These are phyloP conservation scores for Lodderomyces metapsilosis DNA, from an alignment of 1,139 yeast genomes.

Conservation along the genomic window DNA sequence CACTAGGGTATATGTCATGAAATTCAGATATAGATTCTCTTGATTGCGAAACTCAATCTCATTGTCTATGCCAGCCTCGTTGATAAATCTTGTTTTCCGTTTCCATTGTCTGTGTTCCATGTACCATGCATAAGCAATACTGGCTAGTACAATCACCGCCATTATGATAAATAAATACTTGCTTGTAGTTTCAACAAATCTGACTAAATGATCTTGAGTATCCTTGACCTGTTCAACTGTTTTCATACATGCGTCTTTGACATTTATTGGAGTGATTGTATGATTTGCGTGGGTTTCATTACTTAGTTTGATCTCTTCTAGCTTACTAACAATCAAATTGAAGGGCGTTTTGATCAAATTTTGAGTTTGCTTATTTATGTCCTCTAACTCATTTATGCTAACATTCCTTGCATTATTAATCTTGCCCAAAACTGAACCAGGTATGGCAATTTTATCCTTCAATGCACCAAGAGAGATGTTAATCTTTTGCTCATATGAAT, in stretches of 20 bases:
- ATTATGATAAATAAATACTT: slow-evolving; percentile 12
- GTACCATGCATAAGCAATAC: slow-evolving; percentile 10
- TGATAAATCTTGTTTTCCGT: slow-evolving; percentile 10
- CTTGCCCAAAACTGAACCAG: slow-evolving; percentile 54
- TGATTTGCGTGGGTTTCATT: slow-evolving; percentile 2
- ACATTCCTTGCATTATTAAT: slow-evolving; percentile 42
- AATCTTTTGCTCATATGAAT: slow-evolving; percentile 40
- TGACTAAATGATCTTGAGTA: slow-evolving; percentile 10
- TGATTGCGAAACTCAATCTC: slow-evolving; percentile 12
- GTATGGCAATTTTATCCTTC: slow-evolving; percentile 54
- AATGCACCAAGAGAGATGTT: slow-evolving; percentile 59
- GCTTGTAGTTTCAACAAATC: slow-evolving; percentile 10
- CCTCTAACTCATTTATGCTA: slow-evolving; percentile 57
- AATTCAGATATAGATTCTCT: slow-evolving; percentile 12
- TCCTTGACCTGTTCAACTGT: slow-evolving; percentile 10
- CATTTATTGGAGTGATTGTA: slow-evolving; percentile 11
- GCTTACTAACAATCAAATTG: slow-evolving; percentile 14
- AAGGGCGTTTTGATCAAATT: slow-evolving; percentile 21
- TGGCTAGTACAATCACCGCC: slow-evolving; percentile 8
- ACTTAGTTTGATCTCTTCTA: slow-evolving; percentile 14
- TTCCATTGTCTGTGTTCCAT: slow-evolving; percentile 12
- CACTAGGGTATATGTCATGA: slow-evolving; percentile 9
- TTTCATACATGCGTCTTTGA: slow-evolving; percentile 10
- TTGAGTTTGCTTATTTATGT: slow-evolving; percentile 38
- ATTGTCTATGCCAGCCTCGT: slow-evolving; percentile 7